Conservation (phyloP, 2,329 filamentous ascomycete species). For the Botrytis galanthina region DNA sequence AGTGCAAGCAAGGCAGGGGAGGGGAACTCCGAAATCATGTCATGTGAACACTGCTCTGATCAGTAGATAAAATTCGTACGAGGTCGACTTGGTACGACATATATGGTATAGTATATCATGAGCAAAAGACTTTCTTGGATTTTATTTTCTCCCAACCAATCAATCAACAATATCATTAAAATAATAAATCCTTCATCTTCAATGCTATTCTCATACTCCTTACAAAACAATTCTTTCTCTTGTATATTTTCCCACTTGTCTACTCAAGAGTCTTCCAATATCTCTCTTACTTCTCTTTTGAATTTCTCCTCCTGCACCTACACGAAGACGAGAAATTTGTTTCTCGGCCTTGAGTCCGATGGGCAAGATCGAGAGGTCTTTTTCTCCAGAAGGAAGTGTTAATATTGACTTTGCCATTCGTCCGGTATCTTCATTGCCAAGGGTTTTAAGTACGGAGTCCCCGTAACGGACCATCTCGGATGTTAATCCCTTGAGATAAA, state of each 20-base stretch:
- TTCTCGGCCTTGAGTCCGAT: constrained; percentile 65
- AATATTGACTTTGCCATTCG: constrained; percentile 44
- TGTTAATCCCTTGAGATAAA: constrained; percentile 62
- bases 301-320: constrained; percentile 68
- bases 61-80: background rate
- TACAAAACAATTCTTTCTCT: constrained; percentile 73
- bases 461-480: constrained; percentile 65
- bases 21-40: constrained; percentile 4
- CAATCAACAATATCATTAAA: constrained; percentile 13
- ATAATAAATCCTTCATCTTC: background rate
- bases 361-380: constrained; percentile 56
- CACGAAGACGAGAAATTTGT: constrained; percentile 54
- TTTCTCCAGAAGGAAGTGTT: constrained; percentile 45
- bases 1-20: background rate
- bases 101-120: background rate
- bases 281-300: constrained; percentile 68
- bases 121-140: background rate
- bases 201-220: constrained; percentile 23
- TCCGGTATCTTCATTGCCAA: constrained; percentile 33
- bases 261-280: constrained; percentile 73
- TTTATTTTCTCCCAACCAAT: constrained; percentile 8
- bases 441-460: constrained; percentile 35
- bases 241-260: constrained; percentile 78
- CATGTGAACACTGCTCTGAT: background rate
- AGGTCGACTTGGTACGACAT: background rate